Base-by-base conservation (phyloP, 108 stramenopile species). In the Fragilaria crotonensis region DNA sequence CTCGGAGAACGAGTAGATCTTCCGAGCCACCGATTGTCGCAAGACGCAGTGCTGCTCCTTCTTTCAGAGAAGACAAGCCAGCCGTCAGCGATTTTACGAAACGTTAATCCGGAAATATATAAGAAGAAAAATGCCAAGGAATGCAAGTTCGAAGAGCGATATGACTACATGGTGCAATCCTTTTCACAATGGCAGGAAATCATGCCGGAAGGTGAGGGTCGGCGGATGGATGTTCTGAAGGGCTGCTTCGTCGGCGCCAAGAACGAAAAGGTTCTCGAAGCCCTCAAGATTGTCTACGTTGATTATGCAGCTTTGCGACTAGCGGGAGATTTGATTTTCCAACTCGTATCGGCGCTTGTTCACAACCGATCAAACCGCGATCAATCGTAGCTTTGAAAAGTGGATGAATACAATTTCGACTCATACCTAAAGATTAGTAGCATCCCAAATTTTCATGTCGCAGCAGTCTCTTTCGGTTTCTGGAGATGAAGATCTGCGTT, bases 201-300 rank as follows among this genome's bases (percentile, higher is more conserved):
- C 28, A 74, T 83, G 30, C 60, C 84, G 17, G 45, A 52, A 5
- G 68, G 67, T 0, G 64, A 78, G 47, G 74, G 74, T 4, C 67
- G 89, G 52, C 66, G 71, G 18, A 48, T 81, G 44, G 79, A 85
- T 23, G 80, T 94, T 31, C 61, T 94, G 19, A 74, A 64, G 44
- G 93, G 93, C 4, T 90, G 86, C 51, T 90, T 89, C 63, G 74
- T 72, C 19, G 93, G 93, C 0, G 85, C 84, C 20, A 68, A 76
- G 28, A 89, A 87, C 57, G 61, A 58, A 31, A 63, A 64, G 20
- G 79, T 90, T 23, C 85, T 90, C 2, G 71, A 72, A 22, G 89
- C 89, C 17, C 71, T 94, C 30, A 75, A 73, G 25, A 79, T 90
- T 29, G 80, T 88, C 14, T 94, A 90, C 72, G 68, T 76, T 59